These are phyloP conservation scores for Hyphopichia burtonii DNA, from an alignment of 1,139 yeast species.

Conservation along the genomic window DNA sequence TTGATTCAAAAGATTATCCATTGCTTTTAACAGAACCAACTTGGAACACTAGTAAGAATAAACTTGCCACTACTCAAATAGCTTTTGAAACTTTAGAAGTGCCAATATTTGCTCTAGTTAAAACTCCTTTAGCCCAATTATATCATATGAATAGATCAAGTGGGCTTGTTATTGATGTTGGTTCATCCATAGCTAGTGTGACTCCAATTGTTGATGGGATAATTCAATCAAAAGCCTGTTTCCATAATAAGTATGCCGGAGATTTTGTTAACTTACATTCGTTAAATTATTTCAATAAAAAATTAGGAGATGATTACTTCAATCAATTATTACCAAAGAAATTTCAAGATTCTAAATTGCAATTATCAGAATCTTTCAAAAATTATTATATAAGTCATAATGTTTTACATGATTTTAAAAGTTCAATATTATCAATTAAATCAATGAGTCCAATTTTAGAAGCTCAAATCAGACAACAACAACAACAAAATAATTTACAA, in stretches of 20 bases:
- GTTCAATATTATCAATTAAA: conserved; percentile 31
- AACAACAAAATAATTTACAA: conserved; percentile 7
- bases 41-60: conserved; percentile 58
- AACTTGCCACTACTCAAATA: conserved; percentile 51
- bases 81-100: conserved; percentile 66
- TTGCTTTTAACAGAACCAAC: conserved; percentile 64
- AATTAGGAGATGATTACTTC: conserved; percentile 21
- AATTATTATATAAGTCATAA: conserved; percentile 42
- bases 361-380: conserved; percentile 43
- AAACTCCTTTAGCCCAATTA: conserved; percentile 67
- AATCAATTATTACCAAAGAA: conserved; percentile 26
- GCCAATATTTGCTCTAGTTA: conserved; percentile 66
- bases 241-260: conserved; percentile 66
- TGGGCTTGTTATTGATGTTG: conserved; percentile 69
- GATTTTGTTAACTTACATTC: conserved; percentile 62
- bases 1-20: conserved; percentile 56
- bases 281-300: conserved; percentile 35
- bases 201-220: conserved; percentile 75
- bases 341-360: conserved; percentile 12
- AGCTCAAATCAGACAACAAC: conserved; percentile 13
- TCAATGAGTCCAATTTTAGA: conserved; percentile 26
- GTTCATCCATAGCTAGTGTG: conserved; percentile 58
- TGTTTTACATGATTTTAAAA: conserved; percentile 50
- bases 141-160: conserved; percentile 68
- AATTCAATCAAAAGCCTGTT: conserved; percentile 57